A percentile compares a stretch with the other conserved stretches of the same genome.
Evolutionary conservation across 2,329 filamentous ascomycete genomes (phyloP).

Genomic region (Claviceps digitariae): DNA sequence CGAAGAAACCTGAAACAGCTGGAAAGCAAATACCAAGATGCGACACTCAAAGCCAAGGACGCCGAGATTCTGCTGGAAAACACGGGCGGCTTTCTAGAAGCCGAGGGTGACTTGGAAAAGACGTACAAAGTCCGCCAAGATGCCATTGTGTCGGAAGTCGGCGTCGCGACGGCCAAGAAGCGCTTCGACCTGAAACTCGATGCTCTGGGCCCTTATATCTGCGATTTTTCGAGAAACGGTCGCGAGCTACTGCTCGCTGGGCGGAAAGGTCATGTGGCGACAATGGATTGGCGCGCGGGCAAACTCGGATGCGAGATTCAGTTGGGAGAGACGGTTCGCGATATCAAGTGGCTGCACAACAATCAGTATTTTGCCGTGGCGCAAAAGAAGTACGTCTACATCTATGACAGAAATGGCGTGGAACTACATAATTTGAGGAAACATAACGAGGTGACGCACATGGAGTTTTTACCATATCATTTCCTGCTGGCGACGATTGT

Average conservation of each 20-base stretch:
- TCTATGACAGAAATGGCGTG: slow-evolving; percentile 83
- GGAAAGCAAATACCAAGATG: slow-evolving; percentile 72
- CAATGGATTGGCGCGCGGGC: slow-evolving; percentile 90
- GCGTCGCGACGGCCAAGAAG: slow-evolving; percentile 78
- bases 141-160: slow-evolving; percentile 63
- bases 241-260: slow-evolving; percentile 74
- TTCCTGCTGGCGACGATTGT: slow-evolving; percentile 81
- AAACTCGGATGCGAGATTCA: slow-evolving; percentile 87
- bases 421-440: slow-evolving; percentile 86
- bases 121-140: slow-evolving; percentile 89
- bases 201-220: slow-evolving; percentile 71
- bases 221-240: slow-evolving; percentile 84
- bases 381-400: slow-evolving; percentile 93
- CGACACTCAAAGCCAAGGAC: slow-evolving; percentile 76
- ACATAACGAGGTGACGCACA: slow-evolving; percentile 79
- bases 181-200: slow-evolving; percentile 80
- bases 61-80: slow-evolving; percentile 91
- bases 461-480: slow-evolving; percentile 94
- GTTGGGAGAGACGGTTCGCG: slow-evolving; percentile 77
- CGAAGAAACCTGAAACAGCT: slow-evolving; percentile 64
- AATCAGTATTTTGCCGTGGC: slow-evolving; percentile 90
- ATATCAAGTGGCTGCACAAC: slow-evolving; percentile 87
- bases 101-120: slow-evolving; percentile 75
- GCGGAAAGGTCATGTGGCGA: slow-evolving; percentile 86
- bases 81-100: slow-evolving; percentile 69